Percentiles rank a stretch among this genome's conserved stretches.
phyloP scores from a whole-genome alignment of 2,329 filamentous ascomycete species.

The Aspergillus sp. region DNA sequence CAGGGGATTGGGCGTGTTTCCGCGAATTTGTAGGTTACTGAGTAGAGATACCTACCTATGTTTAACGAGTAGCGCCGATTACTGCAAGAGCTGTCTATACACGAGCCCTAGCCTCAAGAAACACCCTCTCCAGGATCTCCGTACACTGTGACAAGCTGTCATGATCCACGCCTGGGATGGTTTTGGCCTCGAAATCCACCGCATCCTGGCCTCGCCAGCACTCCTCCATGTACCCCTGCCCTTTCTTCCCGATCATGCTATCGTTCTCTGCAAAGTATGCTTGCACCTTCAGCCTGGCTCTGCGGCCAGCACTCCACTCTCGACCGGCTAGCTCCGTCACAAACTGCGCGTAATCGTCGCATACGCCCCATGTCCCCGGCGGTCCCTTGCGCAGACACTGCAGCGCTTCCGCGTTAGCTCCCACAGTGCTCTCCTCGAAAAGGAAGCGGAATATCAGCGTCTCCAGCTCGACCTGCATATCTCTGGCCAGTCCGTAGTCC shows the following conservation, averaged over 20 bases:
- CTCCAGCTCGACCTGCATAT: slow-evolving; percentile 10
- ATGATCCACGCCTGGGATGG: slow-evolving; percentile 30
- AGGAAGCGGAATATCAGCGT: slow-evolving; percentile 9
- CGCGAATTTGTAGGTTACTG: too few relatives aligned
- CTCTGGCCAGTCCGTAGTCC: slow-evolving; percentile 10
- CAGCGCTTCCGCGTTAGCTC: slow-evolving; percentile 30
- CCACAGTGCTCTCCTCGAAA: slow-evolving; percentile 22
- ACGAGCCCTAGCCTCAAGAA: not conserved
- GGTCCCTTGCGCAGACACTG: slow-evolving; percentile 28
- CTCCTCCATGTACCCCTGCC: slow-evolving; percentile 34
- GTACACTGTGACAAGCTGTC: slow-evolving; percentile 20
- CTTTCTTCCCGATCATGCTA: slow-evolving; percentile 34
- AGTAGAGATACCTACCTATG: too few relatives aligned
- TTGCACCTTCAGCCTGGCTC: slow-evolving; percentile 16
- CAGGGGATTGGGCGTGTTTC: too few relatives aligned
- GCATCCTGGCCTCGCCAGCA: slow-evolving; percentile 27
- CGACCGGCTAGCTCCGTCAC: slow-evolving; percentile 9
- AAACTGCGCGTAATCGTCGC: slow-evolving; percentile 25
- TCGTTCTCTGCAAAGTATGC: slow-evolving; percentile 33
- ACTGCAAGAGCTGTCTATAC: too few relatives aligned
- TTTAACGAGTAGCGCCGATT: too few relatives aligned
- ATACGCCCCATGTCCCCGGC: slow-evolving; percentile 23
- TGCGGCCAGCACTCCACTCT: not conserved
- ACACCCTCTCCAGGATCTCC: slow-evolving; percentile 11
- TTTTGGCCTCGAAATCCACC: slow-evolving; percentile 25